Conservation (phyloP, 441 rosid genomes). For the Mallotus repandus region DNA sequence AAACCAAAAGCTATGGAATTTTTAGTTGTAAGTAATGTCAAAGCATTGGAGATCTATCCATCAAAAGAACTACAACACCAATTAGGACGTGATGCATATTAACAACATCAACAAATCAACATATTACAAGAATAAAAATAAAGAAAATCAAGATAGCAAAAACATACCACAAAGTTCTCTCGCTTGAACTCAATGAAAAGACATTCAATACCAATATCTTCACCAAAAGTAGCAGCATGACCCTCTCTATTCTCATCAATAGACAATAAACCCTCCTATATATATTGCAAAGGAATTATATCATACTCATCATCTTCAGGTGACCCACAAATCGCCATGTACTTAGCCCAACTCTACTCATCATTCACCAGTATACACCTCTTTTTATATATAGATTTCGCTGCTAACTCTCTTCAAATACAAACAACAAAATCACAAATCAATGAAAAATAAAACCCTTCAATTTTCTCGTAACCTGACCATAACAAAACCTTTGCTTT, state of each 20-base stretch:
- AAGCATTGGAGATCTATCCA: neutral
- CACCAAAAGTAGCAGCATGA: conserved; percentile 90
- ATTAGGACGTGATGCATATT: too few species aligned
- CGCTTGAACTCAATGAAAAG: conserved; percentile 92
- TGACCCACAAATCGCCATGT: conserved; percentile 89
- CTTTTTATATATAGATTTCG: conserved; percentile 84
- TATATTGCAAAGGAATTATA: conserved; percentile 82
- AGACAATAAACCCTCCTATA: conserved; percentile 84
- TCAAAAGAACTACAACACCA: neutral
- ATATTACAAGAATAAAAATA: neutral
- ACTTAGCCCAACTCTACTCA: conserved; percentile 83
- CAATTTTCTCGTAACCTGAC: too few species aligned
- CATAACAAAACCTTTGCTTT: too few species aligned
- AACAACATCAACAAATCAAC: too few species aligned
- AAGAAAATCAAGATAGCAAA: neutral
- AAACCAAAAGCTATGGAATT: neutral
- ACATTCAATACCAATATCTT: conserved; percentile 91
- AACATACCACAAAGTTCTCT: conserved; percentile 79
- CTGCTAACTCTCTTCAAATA: conserved; percentile 74
- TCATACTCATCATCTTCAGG: conserved; percentile 84
- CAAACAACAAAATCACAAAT: conserved; percentile 4
- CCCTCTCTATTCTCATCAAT: conserved; percentile 84
- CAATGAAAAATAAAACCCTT: conserved; percentile 14
- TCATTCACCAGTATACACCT: conserved; percentile 76
- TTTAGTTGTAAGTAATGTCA: too few species aligned